Base-by-base conservation (phyloP, 441 rosid genomes). In the Eutrema salsugineum region DNA sequence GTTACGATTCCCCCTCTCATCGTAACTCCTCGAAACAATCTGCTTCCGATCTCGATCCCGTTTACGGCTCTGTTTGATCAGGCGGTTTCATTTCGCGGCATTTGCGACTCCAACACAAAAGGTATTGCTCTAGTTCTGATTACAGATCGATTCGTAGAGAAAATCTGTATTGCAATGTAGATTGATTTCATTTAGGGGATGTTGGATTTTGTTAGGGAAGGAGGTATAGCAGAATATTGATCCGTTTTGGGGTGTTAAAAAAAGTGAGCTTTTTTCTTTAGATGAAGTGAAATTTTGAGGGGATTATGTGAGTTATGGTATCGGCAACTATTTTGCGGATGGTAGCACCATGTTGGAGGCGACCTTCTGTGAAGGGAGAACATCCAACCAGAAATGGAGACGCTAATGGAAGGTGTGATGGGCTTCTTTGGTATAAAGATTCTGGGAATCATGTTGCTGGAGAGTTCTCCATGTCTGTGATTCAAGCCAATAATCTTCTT, bases 381-480 rank as follows among this genome's bases (percentile, higher is more conserved):
- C 68, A 61, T 75, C 60, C 79, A 8, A 59, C 27, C 1, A 71
- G 44, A 71, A 24, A 24, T 24, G 66, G 75, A 46, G 75, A 77
- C 10, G 70, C 27, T 61, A 67, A 67, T 55, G 81, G 81, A 17
- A 50, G 71, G 9, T 68, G 77, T 49, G 81, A 78, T 46, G 81
- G 81, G 4, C 78, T 78, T 48, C 73, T 78, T 63, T 78, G 81
- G 81, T 73, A 67, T 56, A 78, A 78, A 78, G 81, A 78, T 62
- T 72, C 77, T 38, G 81, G 81, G 1, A 62, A 62, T 15, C 81
- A 78, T 56, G 78, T 78, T 19, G 73, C 74, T 39, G 81, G 81
- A 1, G 81, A 78, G 1, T 78, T 78, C 27, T 78, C 81, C 5
- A 78, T 78, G 81, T 69, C 81, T 61, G 81, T 78, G 1, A 78